phyloP scores from a whole-genome alignment of 768 basidiomycete species.

The Tylopilus plumbeoviolaceoides region DNA sequence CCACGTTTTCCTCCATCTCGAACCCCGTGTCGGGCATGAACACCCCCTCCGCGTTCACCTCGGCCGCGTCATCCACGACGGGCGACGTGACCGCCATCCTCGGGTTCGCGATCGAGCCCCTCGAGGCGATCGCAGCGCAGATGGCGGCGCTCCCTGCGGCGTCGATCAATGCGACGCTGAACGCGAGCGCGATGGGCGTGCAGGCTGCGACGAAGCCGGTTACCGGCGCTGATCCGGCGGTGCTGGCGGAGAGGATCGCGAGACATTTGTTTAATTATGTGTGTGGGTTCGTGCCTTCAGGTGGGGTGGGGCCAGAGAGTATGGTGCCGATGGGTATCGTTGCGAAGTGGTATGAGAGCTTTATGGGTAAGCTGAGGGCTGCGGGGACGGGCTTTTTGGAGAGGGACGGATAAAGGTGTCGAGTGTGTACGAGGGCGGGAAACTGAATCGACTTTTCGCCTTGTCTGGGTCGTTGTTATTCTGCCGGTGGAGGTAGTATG shows the following conservation, averaged over 20 bases:
- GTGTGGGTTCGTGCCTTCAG: conserved; percentile 53
- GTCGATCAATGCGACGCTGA: conserved; percentile 25
- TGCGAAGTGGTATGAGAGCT: conserved; percentile 68
- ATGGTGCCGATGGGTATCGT: conserved; percentile 61
- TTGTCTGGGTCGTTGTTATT: too few species aligned
- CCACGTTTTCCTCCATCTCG: conserved; percentile 46
- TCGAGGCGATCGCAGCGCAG: conserved; percentile 57
- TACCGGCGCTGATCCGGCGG: conserved; percentile 2
- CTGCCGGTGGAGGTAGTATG: too few species aligned
- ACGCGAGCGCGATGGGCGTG: conserved; percentile 5
- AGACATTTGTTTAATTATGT: conserved; percentile 76
- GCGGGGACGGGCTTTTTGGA: conserved; percentile 65
- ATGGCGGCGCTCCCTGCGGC: conserved; percentile 41
- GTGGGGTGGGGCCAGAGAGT: conserved; percentile 45
- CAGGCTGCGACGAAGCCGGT: conserved; percentile 9
- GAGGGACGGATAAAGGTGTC: conserved; percentile 12
- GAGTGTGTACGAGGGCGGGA: background rate
- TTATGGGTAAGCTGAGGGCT: conserved; percentile 53
- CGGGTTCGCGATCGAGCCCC: conserved; percentile 77
- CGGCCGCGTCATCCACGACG: conserved; percentile 27
- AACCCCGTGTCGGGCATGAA: conserved; percentile 29
- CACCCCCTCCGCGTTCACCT: conserved; percentile 32
- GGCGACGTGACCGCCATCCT: conserved; percentile 66
- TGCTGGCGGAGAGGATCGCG: conserved; percentile 34
- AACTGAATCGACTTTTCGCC: background rate